Conservation (phyloP, 2,329 filamentous ascomycete genomes). For the Fusarium brachygibbosum region DNA sequence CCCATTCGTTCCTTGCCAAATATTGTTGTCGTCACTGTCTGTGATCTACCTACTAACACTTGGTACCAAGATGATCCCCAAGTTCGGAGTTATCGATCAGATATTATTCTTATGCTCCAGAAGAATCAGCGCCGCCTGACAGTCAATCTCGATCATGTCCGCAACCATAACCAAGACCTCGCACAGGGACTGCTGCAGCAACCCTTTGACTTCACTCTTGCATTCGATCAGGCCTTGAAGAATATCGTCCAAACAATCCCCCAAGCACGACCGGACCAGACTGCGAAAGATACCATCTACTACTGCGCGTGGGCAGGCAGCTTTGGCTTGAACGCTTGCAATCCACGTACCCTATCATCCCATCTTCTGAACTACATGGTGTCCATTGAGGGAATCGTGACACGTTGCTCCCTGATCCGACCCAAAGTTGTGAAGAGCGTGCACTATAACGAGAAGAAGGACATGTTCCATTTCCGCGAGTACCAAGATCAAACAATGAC, state of each 20-base stretch:
- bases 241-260: constrained; percentile 86
- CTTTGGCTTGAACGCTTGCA: constrained; percentile 95
- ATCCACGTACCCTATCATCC: constrained; percentile 91
- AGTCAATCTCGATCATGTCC: constrained; percentile 90
- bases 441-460: constrained; percentile 90
- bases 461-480: constrained; percentile 88
- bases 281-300: constrained; percentile 83
- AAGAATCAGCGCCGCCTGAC: constrained; percentile 74
- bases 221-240: constrained; percentile 92
- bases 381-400: constrained; percentile 96
- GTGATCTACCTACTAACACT: constrained; percentile 22
- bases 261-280: constrained; percentile 80
- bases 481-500: constrained; percentile 99
- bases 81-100: constrained; percentile 83
- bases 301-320: constrained; percentile 98
- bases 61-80: constrained; percentile 62
- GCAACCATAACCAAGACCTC: constrained; percentile 86
- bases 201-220: constrained; percentile 89
- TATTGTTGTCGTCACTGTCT: not conserved
- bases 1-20: not conserved
- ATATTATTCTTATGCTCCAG: constrained; percentile 84
- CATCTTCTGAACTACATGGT: constrained; percentile 96
- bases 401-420: constrained; percentile 92
- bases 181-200: constrained; percentile 82
- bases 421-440: constrained; percentile 99